Evolutionary conservation across 2,329 filamentous ascomycete genomes (phyloP), one percentile per base, ranked within the genome.

Genomic region (Curvularia hawaiiensis): DNA sequence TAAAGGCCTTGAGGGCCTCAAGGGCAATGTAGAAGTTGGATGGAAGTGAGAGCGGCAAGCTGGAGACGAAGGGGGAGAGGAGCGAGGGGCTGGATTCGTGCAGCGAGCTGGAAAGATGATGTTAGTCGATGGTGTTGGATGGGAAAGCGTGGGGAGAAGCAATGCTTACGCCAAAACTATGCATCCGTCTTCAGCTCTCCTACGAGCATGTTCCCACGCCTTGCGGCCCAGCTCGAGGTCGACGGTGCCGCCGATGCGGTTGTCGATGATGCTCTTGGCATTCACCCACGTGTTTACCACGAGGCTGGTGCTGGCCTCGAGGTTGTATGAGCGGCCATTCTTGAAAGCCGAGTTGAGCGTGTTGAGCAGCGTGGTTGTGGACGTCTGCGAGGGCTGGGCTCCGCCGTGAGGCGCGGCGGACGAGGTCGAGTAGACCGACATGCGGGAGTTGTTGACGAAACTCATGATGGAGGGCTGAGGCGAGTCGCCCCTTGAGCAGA

Each of bases 271-370:
- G 65, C 90, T 90, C 28, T 86, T 83, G 18, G 91, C 91, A 3
- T 91, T 96, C 52, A 95, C 84, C 93, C 93, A 97, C 56, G 92
- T 97, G 79, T 98, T 98, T 64, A 98, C 92, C 0, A 95, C 93
- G 39, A 98, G 77, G 75, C 92, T 97, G 35, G 93, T 95, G 65
- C 91, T 92, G 47, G 92, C 88, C 77, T 99, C 95, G 45, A 99
- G 85, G 61, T 84, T 84, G 75, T 96, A 95, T n/a, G 94, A 87
- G 70, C 92, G 87, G 30, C 88, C 88, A 3, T 90, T 87, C 47
- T 91, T 85, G 77, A 96, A 98, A 71, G 90, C 89, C 67, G 91
- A 92, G 79, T 99, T 95, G 45, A 97, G 84, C 54, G 91, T 87
- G 78, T 98, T 98, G 54, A 99, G 85, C 46, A 98, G 85, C 0